Evolutionary conservation across 1,139 yeast genomes (phyloP).

Genomic region (Nakaseomyces sp.): DNA sequence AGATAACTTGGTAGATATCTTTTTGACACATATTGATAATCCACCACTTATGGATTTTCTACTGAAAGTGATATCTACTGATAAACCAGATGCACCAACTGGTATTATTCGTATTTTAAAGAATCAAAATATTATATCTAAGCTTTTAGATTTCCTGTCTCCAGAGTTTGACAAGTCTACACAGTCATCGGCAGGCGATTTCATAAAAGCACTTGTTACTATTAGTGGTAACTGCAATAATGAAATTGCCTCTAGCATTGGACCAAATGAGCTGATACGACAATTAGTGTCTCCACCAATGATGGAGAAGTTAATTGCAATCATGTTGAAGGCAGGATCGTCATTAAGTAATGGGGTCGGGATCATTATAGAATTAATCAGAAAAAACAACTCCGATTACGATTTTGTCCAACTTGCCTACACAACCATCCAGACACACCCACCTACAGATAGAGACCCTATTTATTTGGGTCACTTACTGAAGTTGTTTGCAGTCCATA

Average conservation of each 20-base stretch:
- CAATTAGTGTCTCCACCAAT: constrained; percentile 74
- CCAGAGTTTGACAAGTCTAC: constrained; percentile 48
- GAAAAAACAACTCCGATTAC: constrained; percentile 93
- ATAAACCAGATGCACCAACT: constrained; percentile 55
- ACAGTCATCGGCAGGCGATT: constrained; percentile 93
- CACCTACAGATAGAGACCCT: constrained; percentile 92
- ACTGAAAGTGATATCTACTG: constrained; percentile 53
- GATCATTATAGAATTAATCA: constrained; percentile 84
- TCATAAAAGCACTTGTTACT: constrained; percentile 84
- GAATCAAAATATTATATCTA: constrained; percentile 44
- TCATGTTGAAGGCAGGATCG: constrained; percentile 87
- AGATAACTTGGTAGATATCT: constrained; percentile 44
- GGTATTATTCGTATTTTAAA: constrained; percentile 49
- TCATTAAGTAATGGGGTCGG: constrained; percentile 95
- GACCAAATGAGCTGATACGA: constrained; percentile 91
- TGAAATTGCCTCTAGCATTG: constrained; percentile 71
- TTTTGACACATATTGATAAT: constrained; percentile 46
- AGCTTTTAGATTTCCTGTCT: constrained; percentile 42
- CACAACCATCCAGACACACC: constrained; percentile 82
- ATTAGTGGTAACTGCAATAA: constrained; percentile 84
- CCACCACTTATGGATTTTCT: constrained; percentile 72
- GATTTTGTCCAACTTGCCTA: constrained; percentile 83
- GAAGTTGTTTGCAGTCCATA: constrained; percentile 65
- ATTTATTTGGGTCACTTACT: constrained; percentile 85
- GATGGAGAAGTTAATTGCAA: constrained; percentile 54